Evolutionary conservation across 805 yeast species (phyloP), one percentile per base, ranked within the genome.

Genomic region (Teunomyces funiuensis): DNA sequence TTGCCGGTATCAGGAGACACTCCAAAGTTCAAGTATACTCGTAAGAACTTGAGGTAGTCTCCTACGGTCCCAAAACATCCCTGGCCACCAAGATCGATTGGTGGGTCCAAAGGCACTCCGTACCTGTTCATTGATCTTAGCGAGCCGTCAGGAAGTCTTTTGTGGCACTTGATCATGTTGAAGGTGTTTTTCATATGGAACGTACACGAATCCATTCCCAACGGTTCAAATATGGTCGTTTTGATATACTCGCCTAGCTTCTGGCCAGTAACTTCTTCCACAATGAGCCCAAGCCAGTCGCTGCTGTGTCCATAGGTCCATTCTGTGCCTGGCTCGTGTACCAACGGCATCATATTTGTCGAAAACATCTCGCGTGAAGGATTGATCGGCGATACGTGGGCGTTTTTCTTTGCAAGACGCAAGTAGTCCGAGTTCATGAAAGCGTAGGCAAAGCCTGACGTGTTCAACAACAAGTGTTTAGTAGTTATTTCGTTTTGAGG

Each of bases 21-120:
- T 8, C 78, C 78, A 33, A 61, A 59, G 43, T 73, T 72, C 29
- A 73, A 54, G 47, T 73, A 58, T 7, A 64, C 53, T 6, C 73
- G 56, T 18, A 70, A 50, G 34, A 68, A 67, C 40, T 59, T 65
- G 43, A 70, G 53, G 41, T 61, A 70, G 49, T 69, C 75, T 2
- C 52, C 58, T 1, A 63, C 64, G 2, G 62, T 60, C 1, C 71
- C 68, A 40, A 59, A 64, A 38, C 66, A 57, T 2, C 75, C 75
- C 40, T 63, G 71, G n/a, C 75, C 75, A 6, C 74, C 75, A 66
- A 68, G 61, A 44, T 69, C 73, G 6, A 66, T 38, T 18, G 36
- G 40, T 27, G 64, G 59, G n/a, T 45, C 44, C 31, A 27, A 17
- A 11, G 9, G 15, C 11, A 29, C 11, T 13, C 25, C 26, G 5